Conservation (phyloP, 345 rosid species). For the Excoecaria cochinchinensis region DNA sequence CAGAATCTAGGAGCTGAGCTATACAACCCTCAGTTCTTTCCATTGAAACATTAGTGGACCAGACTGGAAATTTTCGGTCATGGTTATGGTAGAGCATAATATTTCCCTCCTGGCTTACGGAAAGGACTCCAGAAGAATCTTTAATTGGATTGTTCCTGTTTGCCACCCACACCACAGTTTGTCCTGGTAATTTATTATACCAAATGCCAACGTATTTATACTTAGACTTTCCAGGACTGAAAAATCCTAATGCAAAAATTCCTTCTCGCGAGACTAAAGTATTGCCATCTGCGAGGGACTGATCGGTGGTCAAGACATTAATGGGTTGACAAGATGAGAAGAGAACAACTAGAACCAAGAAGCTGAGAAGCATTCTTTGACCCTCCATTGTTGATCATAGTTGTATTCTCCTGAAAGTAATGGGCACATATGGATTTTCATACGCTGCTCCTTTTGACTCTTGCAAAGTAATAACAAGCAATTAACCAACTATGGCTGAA, state of each 20-base stretch:
- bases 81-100: not conserved
- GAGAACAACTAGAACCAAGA: not conserved
- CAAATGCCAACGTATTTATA: constrained; percentile 17
- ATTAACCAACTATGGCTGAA: not conserved
- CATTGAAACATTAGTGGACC: constrained; percentile 18
- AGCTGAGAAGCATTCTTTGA: not conserved
- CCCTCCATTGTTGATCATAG: not conserved
- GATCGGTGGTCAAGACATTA: not conserved
- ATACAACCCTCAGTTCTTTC: not conserved
- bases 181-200: constrained; percentile 1
- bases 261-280: not conserved
- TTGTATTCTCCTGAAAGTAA: not conserved
- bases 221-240: constrained; percentile 11
- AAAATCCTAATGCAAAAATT: constrained; percentile 6
- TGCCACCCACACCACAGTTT: constrained; percentile 19
- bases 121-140: constrained; percentile 14
- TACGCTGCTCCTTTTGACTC: not conserved
- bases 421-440: not conserved
- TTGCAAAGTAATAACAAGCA: not conserved
- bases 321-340: not conserved
- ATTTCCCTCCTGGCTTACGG: not conserved
- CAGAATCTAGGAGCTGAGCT: constrained; percentile 13
- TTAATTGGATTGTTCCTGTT: constrained; percentile 18
- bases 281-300: not conserved
- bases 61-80: not conserved